Conservation (phyloP, 768 basidiomycete species). For the Steccherinum ochraceum region DNA sequence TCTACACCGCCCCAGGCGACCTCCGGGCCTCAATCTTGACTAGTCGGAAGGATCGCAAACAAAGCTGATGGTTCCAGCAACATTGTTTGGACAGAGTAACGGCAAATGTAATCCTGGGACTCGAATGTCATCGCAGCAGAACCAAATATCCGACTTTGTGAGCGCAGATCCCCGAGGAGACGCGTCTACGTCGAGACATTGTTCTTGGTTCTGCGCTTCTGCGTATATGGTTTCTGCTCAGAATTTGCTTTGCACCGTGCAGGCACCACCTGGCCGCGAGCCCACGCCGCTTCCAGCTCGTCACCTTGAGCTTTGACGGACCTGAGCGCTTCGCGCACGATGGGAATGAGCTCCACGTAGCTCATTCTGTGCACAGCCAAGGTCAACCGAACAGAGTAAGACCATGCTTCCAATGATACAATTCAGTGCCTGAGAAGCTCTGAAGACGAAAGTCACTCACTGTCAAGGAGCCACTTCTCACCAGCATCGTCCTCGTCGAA, state of each 20-base stretch:
- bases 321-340: not conserved
- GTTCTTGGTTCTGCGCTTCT: too few relatives aligned
- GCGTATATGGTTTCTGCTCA: not conserved
- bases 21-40: too few relatives aligned
- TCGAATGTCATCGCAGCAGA: too few relatives aligned
- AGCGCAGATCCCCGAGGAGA: too few relatives aligned
- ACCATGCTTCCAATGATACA: too few relatives aligned
- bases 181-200: too few relatives aligned
- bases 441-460: slow-evolving; percentile 13
- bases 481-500: slow-evolving; percentile 10
- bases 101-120: too few relatives aligned
- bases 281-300: slow-evolving; percentile 1
- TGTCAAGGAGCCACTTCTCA: slow-evolving; percentile 8
- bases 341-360: slow-evolving; percentile 30
- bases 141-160: too few relatives aligned
- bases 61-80: too few relatives aligned
- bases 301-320: not conserved
- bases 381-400: slow-evolving; percentile 36
- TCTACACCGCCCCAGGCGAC: too few relatives aligned
- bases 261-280: not conserved
- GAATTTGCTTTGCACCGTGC: not conserved
- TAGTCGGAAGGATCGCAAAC: too few relatives aligned
- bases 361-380: slow-evolving; percentile 39
- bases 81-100: too few relatives aligned
- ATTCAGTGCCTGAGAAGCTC: not conserved